These are phyloP conservation scores for Rhodotorula sp. DNA, from an alignment of 1,284 basidiomycete genomes.

Conservation along the genomic window DNA sequence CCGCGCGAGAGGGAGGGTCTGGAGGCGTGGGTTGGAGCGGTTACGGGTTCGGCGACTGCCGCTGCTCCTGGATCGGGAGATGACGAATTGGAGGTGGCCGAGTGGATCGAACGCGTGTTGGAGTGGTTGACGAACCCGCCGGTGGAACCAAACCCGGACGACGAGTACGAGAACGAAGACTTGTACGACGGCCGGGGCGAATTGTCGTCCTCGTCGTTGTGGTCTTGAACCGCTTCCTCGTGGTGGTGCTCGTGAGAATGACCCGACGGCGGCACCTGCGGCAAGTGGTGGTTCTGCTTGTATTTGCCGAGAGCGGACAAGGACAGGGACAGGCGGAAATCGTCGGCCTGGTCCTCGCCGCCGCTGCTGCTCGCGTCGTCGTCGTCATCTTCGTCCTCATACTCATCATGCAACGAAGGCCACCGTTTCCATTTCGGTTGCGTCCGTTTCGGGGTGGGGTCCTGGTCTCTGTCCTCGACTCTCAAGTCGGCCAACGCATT, in stretches of 20 bases:
- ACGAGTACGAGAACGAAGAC: slow-evolving; percentile 36
- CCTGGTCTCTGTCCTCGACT: slow-evolving; percentile 6
- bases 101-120: slow-evolving; percentile 24
- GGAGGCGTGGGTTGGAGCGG: neutral
- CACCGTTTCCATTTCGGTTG: slow-evolving; percentile 17
- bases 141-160: slow-evolving; percentile 15
- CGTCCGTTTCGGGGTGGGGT: neutral
- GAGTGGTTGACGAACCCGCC: slow-evolving; percentile 29
- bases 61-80: neutral
- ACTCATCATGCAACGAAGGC: slow-evolving; percentile 22
- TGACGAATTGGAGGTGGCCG: slow-evolving; percentile 9
- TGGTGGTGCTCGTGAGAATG: no score
- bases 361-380: slow-evolving; percentile 3
- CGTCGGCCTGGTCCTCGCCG: slow-evolving; percentile 2
- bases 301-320: slow-evolving; percentile 8
- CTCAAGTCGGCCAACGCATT: slow-evolving; percentile 28
- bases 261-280: slow-evolving; percentile 4
- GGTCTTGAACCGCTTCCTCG: no score
- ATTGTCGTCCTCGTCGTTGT: neutral
- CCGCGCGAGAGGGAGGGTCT: slow-evolving; percentile 39
- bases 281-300: slow-evolving; percentile 12
- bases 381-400: slow-evolving; percentile 18
- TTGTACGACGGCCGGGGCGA: slow-evolving; percentile 9
- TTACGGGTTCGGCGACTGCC: no score
- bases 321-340: slow-evolving; percentile 17